Base-by-base conservation (phyloP, 1,284 basidiomycete genomes). In the Heterobasidion annosum region DNA sequence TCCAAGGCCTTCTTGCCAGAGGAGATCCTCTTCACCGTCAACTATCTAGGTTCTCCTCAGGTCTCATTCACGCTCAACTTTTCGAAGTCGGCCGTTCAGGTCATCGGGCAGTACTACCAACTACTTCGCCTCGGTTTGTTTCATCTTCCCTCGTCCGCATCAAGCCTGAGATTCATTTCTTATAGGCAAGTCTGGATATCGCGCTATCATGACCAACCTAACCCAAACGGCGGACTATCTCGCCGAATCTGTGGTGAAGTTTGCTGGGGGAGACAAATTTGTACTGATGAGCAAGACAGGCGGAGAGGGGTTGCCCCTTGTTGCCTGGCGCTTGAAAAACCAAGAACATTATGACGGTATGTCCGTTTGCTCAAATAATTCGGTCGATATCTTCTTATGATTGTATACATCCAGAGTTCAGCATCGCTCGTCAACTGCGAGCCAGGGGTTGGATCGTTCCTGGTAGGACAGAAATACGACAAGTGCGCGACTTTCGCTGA, bases 41-140 rank as follows among this genome's bases (percentile, higher is more conserved):
- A 88, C 66, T 84, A 82, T 63, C 71, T 77, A 12, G 74, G 73
- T n/a, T 73, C 69, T 44, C 73, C 75, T 19, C 77, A 83, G 65
- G 79, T 79, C 64, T 75, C 75, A 0, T 87, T 83, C 69, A 75
- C 76, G 44, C 70, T 77, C 59, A 79, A 88, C 70, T 89, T 88
- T 64, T 83, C 79, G 16, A 77, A 84, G 37, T 83, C 81, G 0
- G 79, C 81, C 32, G 70, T 80, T 47, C 81, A 85, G 37, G 78
- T 88, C 59, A 72, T 88, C 40, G 79, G 75, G 1, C 84, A 87
- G 65, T 50, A 50, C 48, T 50, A 50, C 48, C 25, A 50, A 15
- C 34, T 50, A 7, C 48, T 50, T n/a, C 25, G 34, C 32, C 48
- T 50, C 48, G 48, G 46, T 40, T 12, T n/a, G 37, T 40, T n/a